Conservation (phyloP, 139 green algal genomes). For the Chlamydomonas sp. region DNA sequence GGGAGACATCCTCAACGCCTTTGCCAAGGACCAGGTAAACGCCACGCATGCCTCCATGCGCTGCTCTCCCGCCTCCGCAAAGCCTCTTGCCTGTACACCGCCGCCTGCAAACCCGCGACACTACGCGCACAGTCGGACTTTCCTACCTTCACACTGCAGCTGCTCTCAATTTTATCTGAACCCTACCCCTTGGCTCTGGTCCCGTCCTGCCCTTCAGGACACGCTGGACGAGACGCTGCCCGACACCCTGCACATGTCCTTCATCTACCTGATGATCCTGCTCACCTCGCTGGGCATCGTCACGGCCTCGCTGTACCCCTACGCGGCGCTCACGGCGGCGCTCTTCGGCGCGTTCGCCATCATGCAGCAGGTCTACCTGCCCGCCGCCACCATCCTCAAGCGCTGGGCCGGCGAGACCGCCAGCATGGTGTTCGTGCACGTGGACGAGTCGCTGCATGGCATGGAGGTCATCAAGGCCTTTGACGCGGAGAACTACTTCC, state of each 20-base stretch:
- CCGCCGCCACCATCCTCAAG: slow-evolving; percentile 72
- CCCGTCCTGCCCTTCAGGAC: slow-evolving; percentile 11
- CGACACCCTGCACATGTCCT: slow-evolving; percentile 62
- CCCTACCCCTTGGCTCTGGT: too few species aligned
- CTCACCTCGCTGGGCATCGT: slow-evolving; percentile 63
- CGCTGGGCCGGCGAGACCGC: slow-evolving; percentile 67
- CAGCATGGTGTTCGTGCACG: slow-evolving; percentile 61
- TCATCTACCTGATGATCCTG: slow-evolving; percentile 67
- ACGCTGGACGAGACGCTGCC: slow-evolving; percentile 63
- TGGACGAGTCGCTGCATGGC: slow-evolving; percentile 72
- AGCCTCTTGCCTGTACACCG: background rate
- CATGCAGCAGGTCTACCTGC: slow-evolving; percentile 73
- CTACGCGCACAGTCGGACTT: too few species aligned
- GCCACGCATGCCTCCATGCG: too few species aligned
- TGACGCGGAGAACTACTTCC: slow-evolving; percentile 69
- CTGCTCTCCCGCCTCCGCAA: too few species aligned
- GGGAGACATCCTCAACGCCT: slow-evolving; percentile 63
- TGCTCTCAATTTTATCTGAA: too few species aligned
- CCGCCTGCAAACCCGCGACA: background rate
- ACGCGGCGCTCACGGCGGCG: slow-evolving; percentile 51
- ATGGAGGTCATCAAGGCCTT: slow-evolving; percentile 76
- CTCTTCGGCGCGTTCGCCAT: slow-evolving; percentile 51
- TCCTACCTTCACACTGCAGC: too few species aligned
- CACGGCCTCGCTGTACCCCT: slow-evolving; percentile 57
- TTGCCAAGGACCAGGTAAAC: slow-evolving; percentile 66